Conservation (phyloP, 2,329 filamentous ascomycete genomes). For the Paecilomyces formosus region DNA sequence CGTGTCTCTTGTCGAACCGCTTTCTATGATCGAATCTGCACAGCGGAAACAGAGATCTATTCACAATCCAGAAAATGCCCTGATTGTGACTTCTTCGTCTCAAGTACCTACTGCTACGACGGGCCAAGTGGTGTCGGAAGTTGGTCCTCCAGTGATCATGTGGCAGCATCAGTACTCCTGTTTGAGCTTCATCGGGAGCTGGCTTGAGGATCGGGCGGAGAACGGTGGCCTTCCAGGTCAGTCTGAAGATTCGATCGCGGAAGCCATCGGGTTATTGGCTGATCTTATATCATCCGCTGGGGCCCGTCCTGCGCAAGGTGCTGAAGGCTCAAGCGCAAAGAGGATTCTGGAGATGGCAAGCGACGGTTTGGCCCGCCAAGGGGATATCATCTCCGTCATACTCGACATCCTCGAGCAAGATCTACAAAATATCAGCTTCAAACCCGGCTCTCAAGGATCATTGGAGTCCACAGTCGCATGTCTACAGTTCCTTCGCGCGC, state of each 20-base stretch:
- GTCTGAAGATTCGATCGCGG: conserved; percentile 56
- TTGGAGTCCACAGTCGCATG: conserved; percentile 65
- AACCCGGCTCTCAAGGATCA: conserved; percentile 57
- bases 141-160: conserved; percentile 65
- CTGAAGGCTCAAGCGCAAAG: conserved; percentile 31
- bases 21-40: conserved; percentile 41
- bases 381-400: conserved; percentile 71
- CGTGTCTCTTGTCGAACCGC: conserved; percentile 56
- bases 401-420: conserved; percentile 77
- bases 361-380: conserved; percentile 38
- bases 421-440: conserved; percentile 42
- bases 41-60: conserved; percentile 15
- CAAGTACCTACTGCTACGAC: conserved; percentile 31
- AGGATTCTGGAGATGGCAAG: conserved; percentile 44
- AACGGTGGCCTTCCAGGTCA: conserved; percentile 46
- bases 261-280: conserved; percentile 67
- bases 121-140: conserved; percentile 64
- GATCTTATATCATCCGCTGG: conserved; percentile 53
- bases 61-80: conserved; percentile 19
- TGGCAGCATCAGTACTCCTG: conserved; percentile 72
- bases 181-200: conserved; percentile 69
- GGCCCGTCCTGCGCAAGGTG: conserved; percentile 16
- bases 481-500: conserved; percentile 68
- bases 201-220: conserved; percentile 43
- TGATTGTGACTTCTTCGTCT: conserved; percentile 28